Evolutionary conservation across 75 land plant genomes (phyloP).

Genomic region (Cunninghamia lanceolata): DNA sequence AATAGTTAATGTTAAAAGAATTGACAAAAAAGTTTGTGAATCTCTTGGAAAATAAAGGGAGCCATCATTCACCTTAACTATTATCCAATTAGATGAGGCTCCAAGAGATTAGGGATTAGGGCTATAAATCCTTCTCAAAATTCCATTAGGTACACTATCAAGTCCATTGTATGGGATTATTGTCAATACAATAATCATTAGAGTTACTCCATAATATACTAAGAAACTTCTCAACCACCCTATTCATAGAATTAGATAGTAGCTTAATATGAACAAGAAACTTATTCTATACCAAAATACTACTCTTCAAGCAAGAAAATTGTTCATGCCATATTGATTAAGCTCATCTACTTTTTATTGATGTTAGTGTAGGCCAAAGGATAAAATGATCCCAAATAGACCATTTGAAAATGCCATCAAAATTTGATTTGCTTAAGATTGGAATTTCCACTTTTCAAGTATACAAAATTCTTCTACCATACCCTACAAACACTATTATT

Average conservation of each 20-base stretch:
- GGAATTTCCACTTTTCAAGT: slow-evolving; percentile 51
- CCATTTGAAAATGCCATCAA: slow-evolving; percentile 90
- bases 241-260: slow-evolving; percentile 13
- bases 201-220: slow-evolving; percentile 91
- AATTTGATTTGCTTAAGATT: slow-evolving; percentile 34
- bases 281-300: background rate
- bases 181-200: slow-evolving; percentile 96
- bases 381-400: slow-evolving; percentile 82
- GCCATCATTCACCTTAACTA: slow-evolving; percentile 40
- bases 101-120: slow-evolving; percentile 80
- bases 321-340: slow-evolving; percentile 93
- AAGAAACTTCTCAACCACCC: slow-evolving; percentile 72
- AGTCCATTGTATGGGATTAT: slow-evolving; percentile 65
- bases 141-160: slow-evolving; percentile 46
- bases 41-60: background rate
- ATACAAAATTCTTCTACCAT: slow-evolving; percentile 66
- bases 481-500: slow-evolving; percentile 39
- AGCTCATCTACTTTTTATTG: slow-evolving; percentile 67
- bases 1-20: no score
- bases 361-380: slow-evolving; percentile 83
- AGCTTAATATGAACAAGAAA: background rate
- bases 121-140: slow-evolving; percentile 67
- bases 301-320: no score
- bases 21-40: background rate
- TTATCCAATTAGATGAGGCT: slow-evolving; percentile 66